phyloP scores from a whole-genome alignment of 768 basidiomycete species.

The Coprinellus micaceus region DNA sequence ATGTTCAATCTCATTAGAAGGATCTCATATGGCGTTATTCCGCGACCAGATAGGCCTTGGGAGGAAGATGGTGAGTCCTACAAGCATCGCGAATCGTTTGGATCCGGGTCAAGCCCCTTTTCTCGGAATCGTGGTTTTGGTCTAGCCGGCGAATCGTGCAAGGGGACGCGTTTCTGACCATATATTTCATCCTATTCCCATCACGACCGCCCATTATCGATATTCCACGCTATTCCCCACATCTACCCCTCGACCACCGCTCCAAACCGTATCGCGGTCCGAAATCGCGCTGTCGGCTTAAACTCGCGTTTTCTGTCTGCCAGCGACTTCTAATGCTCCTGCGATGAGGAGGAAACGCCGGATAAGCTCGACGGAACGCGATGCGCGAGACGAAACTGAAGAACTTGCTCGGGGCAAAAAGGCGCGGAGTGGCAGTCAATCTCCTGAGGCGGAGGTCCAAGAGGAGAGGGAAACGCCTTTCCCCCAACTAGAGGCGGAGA shows the following conservation, averaged over 20 bases:
- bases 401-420: slow-evolving; percentile 38
- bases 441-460: slow-evolving; percentile 15
- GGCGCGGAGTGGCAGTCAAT: slow-evolving; percentile 30
- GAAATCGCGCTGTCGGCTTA: slow-evolving; percentile 5
- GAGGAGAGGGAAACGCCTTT: slow-evolving; percentile 24
- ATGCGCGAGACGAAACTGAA: slow-evolving; percentile 35
- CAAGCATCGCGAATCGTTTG: slow-evolving; percentile 20
- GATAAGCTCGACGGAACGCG: slow-evolving; percentile 46
- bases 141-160: not conserved
- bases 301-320: slow-evolving; percentile 12
- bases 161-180: slow-evolving; percentile 2
- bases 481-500: slow-evolving; percentile 33
- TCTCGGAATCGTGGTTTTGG: not conserved
- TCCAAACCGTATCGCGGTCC: slow-evolving; percentile 1
- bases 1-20: slow-evolving; percentile 75
- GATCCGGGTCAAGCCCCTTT: not conserved
- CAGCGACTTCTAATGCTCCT: slow-evolving; percentile 75
- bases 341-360: slow-evolving; percentile 66
- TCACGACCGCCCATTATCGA: slow-evolving; percentile 11
- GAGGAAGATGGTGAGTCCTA: slow-evolving; percentile 64
- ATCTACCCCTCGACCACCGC: not conserved
- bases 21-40: slow-evolving; percentile 65
- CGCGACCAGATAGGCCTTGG: slow-evolving; percentile 73
- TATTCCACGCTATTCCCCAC: slow-evolving; percentile 1
- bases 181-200: not conserved